phyloP scores from a whole-genome alignment of 2,329 filamentous ascomycete species.

The Sphaceloma murrayae region DNA sequence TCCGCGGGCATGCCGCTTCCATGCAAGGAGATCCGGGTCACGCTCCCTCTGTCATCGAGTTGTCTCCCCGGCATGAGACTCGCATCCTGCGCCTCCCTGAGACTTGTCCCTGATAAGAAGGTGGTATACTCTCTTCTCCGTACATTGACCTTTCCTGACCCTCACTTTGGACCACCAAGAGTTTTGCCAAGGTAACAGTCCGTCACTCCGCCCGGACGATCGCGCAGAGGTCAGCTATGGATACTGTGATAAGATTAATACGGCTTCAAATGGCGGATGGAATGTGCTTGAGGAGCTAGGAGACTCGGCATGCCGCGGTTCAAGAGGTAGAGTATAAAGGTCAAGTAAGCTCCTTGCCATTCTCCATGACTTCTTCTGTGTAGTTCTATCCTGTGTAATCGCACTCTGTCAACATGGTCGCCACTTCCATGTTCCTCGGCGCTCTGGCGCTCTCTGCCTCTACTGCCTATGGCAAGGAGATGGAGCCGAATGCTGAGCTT shows the following conservation, averaged over 20 bases:
- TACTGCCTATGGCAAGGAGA: slow-evolving; percentile 1
- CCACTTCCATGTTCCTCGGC: background rate
- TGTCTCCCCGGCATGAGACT: background rate
- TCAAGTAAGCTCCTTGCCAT: background rate
- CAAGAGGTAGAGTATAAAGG: slow-evolving; percentile 2
- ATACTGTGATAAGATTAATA: slow-evolving; percentile 2
- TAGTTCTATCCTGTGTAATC: background rate
- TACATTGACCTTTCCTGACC: background rate
- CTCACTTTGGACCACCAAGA: slow-evolving; percentile 11
- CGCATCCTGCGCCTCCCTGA: background rate
- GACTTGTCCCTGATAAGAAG: slow-evolving; percentile 7
- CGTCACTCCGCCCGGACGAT: background rate
- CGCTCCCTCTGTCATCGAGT: too few species aligned
- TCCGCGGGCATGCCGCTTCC: too few species aligned
- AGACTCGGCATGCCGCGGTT: slow-evolving; percentile 1
- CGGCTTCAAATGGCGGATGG: background rate
- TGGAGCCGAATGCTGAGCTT: slow-evolving; percentile 11
- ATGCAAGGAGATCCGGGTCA: too few species aligned
- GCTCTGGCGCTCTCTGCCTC: background rate
- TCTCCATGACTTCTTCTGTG: too few species aligned
- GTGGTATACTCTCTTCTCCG: slow-evolving; percentile 2
- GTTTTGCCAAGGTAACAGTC: slow-evolving; percentile 1
- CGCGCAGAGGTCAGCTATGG: background rate
- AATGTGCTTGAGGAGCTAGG: background rate
- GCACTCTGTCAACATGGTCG: background rate